Evolutionary conservation across 257 asterid species (phyloP), one percentile per base, ranked within the genome.

Genomic region (Solanum neorickii): DNA sequence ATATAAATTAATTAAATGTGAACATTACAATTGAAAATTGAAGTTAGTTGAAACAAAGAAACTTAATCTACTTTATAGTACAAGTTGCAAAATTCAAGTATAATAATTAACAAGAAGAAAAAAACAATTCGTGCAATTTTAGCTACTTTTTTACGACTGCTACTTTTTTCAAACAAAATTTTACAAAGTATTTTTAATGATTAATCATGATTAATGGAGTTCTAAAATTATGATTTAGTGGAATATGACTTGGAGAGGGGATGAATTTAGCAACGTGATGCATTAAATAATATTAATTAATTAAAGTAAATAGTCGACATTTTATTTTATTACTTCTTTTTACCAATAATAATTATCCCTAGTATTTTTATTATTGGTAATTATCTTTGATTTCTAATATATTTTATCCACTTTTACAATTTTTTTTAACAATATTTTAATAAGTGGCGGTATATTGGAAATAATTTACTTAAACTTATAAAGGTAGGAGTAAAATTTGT

Each of bases 121-220:
- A 44, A 82, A 80, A 2, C 13, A 73, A 29, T 70, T 7, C 33
- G 85, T 80, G 85, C 85, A 86, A 35, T 74, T 84, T 75, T 59
- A 60, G 85, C 85, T 59, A 76, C 78, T 86, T 15, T 72, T 73
- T 49, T 70, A 46, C 29, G 88, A 70, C 86, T 47, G 18, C 85
- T 49, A 49, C 69, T 80, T 80, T 80, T 80, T 80, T 29, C 11
- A 46, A 80, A 27, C 23, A 25, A 77, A 25, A 44, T 13, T 10
- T 27, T 47, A 80, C 27, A 18, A 49, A 29, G 46, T 78, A 49
- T 47, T 80, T 80, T 20, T 25, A 80, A 80, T 80, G 85, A 29
- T 80, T 80, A 52, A 49, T 80, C 85, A 80, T 29, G 69, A 80
- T 80, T 49, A 5, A 16, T 27, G 42, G 66, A 47, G 42, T 47